Evolutionary conservation across 352 stramenopile species (phyloP).

Genomic region (Phytophthora rubi): DNA sequence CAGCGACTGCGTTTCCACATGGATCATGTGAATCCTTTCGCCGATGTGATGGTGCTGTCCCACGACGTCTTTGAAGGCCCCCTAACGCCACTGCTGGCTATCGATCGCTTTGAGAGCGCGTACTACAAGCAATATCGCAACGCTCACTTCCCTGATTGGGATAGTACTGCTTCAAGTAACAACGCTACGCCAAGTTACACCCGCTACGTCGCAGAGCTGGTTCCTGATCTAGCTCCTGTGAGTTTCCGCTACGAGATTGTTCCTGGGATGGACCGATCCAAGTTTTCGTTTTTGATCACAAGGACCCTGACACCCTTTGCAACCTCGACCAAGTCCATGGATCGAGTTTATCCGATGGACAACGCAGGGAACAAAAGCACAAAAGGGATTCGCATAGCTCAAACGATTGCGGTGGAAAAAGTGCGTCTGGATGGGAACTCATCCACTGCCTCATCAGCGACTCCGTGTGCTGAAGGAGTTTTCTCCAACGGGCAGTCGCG

Average conservation of each 20-base stretch:
- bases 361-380: constrained; percentile 17
- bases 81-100: constrained; percentile 54
- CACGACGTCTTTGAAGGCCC: constrained; percentile 70
- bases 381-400: constrained; percentile 60
- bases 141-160: constrained; percentile 54
- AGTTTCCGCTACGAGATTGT: constrained; percentile 57
- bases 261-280: constrained; percentile 55
- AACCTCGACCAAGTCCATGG: constrained; percentile 46
- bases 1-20: constrained; percentile 72
- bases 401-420: constrained; percentile 57
- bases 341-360: constrained; percentile 50
- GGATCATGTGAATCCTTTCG: constrained; percentile 73
- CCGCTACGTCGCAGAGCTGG: constrained; percentile 42
- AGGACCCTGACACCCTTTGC: constrained; percentile 63
- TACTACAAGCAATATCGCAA: constrained; percentile 68
- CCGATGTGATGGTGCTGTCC: constrained; percentile 69
- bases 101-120: constrained; percentile 64
- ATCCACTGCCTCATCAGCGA: constrained; percentile 6
- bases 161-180: constrained; percentile 7
- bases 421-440: constrained; percentile 25
- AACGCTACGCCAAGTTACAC: constrained; percentile 11
- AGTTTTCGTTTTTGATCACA: constrained; percentile 58
- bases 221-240: constrained; percentile 30
- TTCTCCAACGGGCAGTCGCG: constrained; percentile 22
- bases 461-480: constrained; percentile 15